Evolutionary conservation across 352 stramenopile genomes (phyloP).

Genomic region (Phytopythium litorale): DNA sequence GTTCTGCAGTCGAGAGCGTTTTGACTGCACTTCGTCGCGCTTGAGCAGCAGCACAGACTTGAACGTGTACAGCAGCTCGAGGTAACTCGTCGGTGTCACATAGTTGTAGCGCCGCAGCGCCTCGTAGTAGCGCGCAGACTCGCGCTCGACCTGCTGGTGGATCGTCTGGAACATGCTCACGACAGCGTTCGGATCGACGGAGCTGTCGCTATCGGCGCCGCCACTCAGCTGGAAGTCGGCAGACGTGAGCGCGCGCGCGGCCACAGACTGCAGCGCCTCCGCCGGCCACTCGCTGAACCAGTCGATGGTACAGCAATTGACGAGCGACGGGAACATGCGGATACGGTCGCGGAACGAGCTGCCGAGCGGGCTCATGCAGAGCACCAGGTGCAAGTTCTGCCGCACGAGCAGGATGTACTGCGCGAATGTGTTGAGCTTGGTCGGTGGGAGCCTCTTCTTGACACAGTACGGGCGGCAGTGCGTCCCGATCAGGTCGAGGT

Average conservation of each 20-base stretch:
- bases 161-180: conserved; percentile 86
- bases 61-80: conserved; percentile 93
- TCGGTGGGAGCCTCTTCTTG: conserved; percentile 88
- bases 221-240: conserved; percentile 59
- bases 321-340: conserved; percentile 86
- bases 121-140: conserved; percentile 85
- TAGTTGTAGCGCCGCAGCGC: conserved; percentile 89
- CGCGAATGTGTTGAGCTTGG: conserved; percentile 94
- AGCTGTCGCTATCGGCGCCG: conserved; percentile 17
- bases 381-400: conserved; percentile 89
- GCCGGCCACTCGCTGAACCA: conserved; percentile 89
- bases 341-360: conserved; percentile 76
- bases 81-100: conserved; percentile 92
- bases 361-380: conserved; percentile 86
- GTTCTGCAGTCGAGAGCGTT: conserved; percentile 83
- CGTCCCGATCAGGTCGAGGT: conserved; percentile 91
- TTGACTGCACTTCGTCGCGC: conserved; percentile 85
- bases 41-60: conserved; percentile 88
- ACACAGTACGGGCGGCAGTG: conserved; percentile 90
- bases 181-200: conserved; percentile 39
- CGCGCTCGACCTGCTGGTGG: conserved; percentile 87
- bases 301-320: conserved; percentile 87
- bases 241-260: conserved; percentile 39
- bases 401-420: conserved; percentile 92
- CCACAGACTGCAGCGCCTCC: conserved; percentile 80